Conservation (phyloP, 371 early-diverging fungal genomes). For the Mortierella sp. region DNA sequence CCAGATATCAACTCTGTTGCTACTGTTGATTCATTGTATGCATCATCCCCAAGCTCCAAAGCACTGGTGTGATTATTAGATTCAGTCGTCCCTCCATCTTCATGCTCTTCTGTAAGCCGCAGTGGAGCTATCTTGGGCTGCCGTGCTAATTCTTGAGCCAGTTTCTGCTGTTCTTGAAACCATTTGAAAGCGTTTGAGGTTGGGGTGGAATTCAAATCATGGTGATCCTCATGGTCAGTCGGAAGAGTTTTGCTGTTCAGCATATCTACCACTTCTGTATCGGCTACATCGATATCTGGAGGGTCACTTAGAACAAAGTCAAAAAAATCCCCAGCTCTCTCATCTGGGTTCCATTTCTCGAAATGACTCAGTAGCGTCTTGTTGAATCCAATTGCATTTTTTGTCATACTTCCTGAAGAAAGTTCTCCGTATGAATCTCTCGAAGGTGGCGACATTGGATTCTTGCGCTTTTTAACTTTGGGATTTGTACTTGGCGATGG, state of each 20-base stretch:
- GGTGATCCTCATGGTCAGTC: conserved; percentile 3
- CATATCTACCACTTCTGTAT: conserved; percentile 29
- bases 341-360: conserved; percentile 42
- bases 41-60: neutral
- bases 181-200: conserved; percentile 48
- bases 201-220: conserved; percentile 29
- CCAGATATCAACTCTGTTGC: conserved; percentile 17
- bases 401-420: neutral
- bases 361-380: conserved; percentile 44
- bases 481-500: conserved; percentile 6
- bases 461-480: conserved; percentile 31
- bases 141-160: conserved; percentile 37
- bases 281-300: conserved; percentile 44
- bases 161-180: conserved; percentile 41
- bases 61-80: neutral
- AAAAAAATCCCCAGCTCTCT: conserved; percentile 31
- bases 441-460: conserved; percentile 3
- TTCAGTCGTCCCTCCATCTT: neutral
- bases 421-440: neutral
- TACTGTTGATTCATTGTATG: neutral
- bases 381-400: conserved; percentile 21
- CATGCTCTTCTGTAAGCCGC: conserved; percentile 7
- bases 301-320: conserved; percentile 54
- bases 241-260: conserved; percentile 13
- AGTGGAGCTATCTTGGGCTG: conserved; percentile 37